phyloP scores from a whole-genome alignment of 2,329 filamentous ascomycete species.

The Fonsecaea nubica region DNA sequence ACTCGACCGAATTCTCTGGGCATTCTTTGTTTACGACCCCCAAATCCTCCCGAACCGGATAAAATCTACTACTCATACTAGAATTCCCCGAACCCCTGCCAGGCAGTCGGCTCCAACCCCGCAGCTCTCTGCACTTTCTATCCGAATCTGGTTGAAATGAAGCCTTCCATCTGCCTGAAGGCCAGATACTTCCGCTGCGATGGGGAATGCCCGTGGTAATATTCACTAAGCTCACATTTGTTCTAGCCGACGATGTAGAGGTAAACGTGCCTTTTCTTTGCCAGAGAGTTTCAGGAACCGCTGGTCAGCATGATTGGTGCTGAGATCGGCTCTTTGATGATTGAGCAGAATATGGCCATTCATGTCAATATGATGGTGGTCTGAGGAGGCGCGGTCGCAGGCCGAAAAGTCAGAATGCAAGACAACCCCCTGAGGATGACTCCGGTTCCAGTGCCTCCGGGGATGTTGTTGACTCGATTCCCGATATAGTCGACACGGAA shows the following conservation, averaged over 20 bases:
- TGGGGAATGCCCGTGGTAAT: constrained; percentile 44
- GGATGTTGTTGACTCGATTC: neutral
- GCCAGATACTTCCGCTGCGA: constrained; percentile 46
- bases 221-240: constrained; percentile 19
- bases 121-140: neutral
- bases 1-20: neutral
- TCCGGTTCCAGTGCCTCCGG: neutral
- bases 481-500: neutral
- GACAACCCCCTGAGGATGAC: neutral
- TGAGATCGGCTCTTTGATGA: constrained; percentile 1
- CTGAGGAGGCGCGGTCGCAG: constrained; percentile 41
- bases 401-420: constrained; percentile 6
- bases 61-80: neutral
- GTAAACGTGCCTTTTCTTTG: constrained; percentile 21
- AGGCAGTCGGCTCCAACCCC: neutral
- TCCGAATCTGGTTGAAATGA: neutral
- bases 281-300: neutral
- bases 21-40: neutral
- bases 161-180: neutral
- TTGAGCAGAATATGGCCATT: constrained; percentile 25
- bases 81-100: neutral
- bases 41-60: neutral
- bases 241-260: constrained; percentile 39
- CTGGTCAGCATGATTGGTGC: neutral
- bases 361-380: constrained; percentile 40